Conservation (phyloP, 1,139 yeast species). For the Hanseniaspora sp. region DNA sequence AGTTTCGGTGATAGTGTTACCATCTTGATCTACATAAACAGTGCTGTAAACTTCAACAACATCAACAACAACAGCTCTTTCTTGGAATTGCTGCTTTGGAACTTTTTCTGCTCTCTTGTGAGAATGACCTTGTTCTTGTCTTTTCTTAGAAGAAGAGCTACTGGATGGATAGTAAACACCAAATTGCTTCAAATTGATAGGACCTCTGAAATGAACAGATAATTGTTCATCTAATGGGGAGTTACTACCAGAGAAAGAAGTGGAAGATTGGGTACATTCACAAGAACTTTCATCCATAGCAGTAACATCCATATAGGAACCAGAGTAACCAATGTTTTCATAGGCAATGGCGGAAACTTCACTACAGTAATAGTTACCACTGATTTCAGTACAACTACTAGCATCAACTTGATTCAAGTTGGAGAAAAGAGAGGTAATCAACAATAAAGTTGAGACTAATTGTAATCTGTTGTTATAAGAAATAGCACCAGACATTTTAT, state of each 20-base stretch:
- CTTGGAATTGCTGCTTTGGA: conserved; percentile 40
- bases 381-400: conserved; percentile 37
- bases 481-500: no score
- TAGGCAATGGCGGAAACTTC: conserved; percentile 58
- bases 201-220: conserved; percentile 92
- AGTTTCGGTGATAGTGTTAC: conserved; percentile 36
- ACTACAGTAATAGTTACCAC: conserved; percentile 77
- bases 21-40: conserved; percentile 50
- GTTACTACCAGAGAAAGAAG: conserved; percentile 57
- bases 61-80: conserved; percentile 54
- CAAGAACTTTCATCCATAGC: conserved; percentile 59
- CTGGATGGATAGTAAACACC: conserved; percentile 54
- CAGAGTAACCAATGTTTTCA: conserved; percentile 64
- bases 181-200: conserved; percentile 64
- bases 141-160: conserved; percentile 31
- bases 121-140: conserved; percentile 31
- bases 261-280: conserved; percentile 42
- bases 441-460: conserved; percentile 5
- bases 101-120: conserved; percentile 32
- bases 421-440: conserved; percentile 9
- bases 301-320: conserved; percentile 65
- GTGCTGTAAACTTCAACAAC: conserved; percentile 65
- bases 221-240: conserved; percentile 83
- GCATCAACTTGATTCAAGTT: conserved; percentile 24
- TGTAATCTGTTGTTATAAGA: background rate